Conservation (phyloP, 1,284 basidiomycete genomes). For the Irpex sp. region DNA sequence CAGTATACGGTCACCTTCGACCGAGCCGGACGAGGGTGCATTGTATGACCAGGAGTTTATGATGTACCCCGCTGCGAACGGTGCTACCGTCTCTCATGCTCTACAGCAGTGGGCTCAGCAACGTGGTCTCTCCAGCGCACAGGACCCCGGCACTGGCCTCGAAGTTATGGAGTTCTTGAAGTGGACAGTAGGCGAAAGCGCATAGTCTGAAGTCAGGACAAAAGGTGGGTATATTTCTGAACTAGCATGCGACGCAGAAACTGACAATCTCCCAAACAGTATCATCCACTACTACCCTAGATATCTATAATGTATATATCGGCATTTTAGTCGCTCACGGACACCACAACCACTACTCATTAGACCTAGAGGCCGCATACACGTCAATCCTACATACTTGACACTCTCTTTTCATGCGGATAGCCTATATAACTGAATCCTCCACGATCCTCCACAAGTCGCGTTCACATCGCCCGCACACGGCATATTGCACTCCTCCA, state of each 20-base stretch:
- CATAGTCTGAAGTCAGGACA: not conserved
- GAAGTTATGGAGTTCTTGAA: conserved; percentile 61
- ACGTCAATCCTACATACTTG: not conserved
- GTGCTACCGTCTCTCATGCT: conserved; percentile 58
- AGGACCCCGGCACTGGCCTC: conserved; percentile 33
- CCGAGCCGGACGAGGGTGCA: conserved; percentile 51
- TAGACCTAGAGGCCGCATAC: not conserved
- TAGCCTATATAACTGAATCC: conserved; percentile 16
- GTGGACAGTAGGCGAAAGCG: conserved; percentile 60
- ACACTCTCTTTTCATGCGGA: not conserved
- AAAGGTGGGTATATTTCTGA: not conserved
- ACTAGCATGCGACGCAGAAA: not conserved
- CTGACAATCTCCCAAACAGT: conserved; percentile 1
- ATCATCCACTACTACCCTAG: not conserved
- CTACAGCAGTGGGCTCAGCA: conserved; percentile 66
- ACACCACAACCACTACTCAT: conserved; percentile 2
- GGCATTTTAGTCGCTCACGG: not conserved
- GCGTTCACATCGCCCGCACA: conserved; percentile 17
- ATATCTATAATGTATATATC: not conserved
- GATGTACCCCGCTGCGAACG: conserved; percentile 58
- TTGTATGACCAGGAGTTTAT: conserved; percentile 84
- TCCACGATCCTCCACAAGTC: conserved; percentile 20
- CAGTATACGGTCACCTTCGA: conserved; percentile 41
- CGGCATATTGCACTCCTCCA: conserved; percentile 18
- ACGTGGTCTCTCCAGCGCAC: conserved; percentile 41